Evolutionary conservation across 805 yeast genomes (phyloP).

Genomic region (Metschnikowia lochheadii): DNA sequence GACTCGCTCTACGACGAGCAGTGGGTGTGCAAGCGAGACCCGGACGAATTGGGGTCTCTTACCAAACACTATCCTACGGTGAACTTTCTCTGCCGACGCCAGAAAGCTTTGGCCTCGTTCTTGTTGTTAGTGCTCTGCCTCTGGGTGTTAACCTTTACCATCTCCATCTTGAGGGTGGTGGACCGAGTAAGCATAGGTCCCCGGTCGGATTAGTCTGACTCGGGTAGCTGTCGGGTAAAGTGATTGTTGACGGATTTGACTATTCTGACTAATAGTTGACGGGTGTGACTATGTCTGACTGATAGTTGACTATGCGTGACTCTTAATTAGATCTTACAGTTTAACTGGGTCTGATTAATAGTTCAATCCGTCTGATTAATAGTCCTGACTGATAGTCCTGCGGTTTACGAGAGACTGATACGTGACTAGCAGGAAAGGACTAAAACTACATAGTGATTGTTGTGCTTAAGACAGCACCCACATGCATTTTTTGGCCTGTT

Average conservation of each 20-base stretch:
- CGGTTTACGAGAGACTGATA: too few species aligned
- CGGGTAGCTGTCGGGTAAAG: too few species aligned
- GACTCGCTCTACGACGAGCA: constrained; percentile 72
- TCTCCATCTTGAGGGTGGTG: constrained; percentile 79
- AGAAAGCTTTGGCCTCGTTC: constrained; percentile 73
- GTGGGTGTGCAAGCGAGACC: constrained; percentile 63
- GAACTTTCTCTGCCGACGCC: constrained; percentile 67
- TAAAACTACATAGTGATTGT: background rate
- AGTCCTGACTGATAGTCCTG: too few species aligned
- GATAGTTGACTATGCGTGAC: too few species aligned
- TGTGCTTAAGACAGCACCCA: background rate
- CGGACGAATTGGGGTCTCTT: constrained; percentile 15
- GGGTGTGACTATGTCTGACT: too few species aligned
- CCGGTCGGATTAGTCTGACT: constrained; percentile 7
- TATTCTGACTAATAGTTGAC: too few species aligned
- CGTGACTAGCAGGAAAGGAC: too few species aligned
- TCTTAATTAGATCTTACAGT: too few species aligned
- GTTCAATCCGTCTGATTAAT: too few species aligned
- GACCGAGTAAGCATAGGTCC: constrained; percentile 47
- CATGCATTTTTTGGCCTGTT: background rate
- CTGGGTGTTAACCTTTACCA: constrained; percentile 84
- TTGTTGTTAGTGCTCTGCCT: constrained; percentile 67
- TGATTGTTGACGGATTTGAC: too few species aligned
- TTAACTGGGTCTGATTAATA: too few species aligned
- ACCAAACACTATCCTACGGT: constrained; percentile 27